Base-by-base conservation (phyloP, 2,329 filamentous ascomycete species). In the Aspergillus chevalieri region DNA sequence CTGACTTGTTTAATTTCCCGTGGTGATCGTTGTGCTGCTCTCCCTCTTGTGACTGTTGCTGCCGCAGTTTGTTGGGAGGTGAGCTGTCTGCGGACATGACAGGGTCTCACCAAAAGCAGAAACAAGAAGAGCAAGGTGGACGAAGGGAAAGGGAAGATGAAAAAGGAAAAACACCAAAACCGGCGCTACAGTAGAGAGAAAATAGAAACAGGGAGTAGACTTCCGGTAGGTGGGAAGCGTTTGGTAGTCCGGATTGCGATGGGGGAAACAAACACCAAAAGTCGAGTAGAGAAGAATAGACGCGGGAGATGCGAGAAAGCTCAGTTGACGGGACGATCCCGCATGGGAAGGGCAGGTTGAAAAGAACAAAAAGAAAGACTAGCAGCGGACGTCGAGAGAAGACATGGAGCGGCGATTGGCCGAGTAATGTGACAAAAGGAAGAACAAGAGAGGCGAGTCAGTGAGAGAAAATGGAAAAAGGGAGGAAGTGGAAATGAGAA, bases 31-130 rank as follows among this genome's bases (percentile, higher is more conserved):
- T 15, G 17, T 4, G 26, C 26, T 28, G 26, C 26, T 41, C 34
- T 36, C 6, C 14, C 7, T 36, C 34, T 17, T 15, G 34, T 36
- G 14, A 7, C 34, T 36, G 34, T 51, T 60, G 58, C 52, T 59
- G 60, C 48, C 56, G 55, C 14, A 21, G 24, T 52, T 57, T 58
- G 48, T 57, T 58, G 47, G 59, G 52, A 49, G 62, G 56, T 57
- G 60, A 62, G 52, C 55, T 58, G 53, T 64, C 60, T 49, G 57
- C 54, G 56, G 62, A 61, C 64, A 68, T 67, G 55, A 54, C 60
- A 56, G 55, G 53, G 51, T 60, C 55, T 57, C 56, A 61, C 54
- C 9, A 53, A 47, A 43, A 49, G 50, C 43, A 51, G 47, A 49
- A 51, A 48, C 45, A 48, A 48, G 46, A 53, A 39, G 36, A 46